Base-by-base conservation (phyloP, 164 flowering plant genomes). In the Magnolia officinalis region DNA sequence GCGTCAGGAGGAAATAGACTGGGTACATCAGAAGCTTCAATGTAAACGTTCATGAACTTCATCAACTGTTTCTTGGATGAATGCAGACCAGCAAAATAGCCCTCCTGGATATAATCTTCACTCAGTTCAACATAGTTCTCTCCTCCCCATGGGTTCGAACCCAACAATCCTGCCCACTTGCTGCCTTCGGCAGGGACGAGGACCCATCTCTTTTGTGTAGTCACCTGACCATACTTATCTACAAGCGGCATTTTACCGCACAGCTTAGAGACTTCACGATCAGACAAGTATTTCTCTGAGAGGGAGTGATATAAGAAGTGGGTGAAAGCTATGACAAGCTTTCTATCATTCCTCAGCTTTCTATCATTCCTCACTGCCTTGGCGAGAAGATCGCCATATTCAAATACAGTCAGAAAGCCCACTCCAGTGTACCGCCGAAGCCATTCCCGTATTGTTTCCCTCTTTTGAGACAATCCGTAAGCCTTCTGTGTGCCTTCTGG, bases 121-220 rank as follows among this genome's bases (percentile, higher is more conserved):
- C 82, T 80, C 10, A 91, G 80, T 78, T 87, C 90, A 26, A 90
- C 64, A 68, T 81, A 89, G 14, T 80, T 78, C 20, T 83, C 79
- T 31, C 65, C 52, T 37, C 29, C 63, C 96, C 94, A 90, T 9
- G 90, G 91, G 77, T 91, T 89, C 59, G 88, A 83, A 72, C 79
- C 87, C 71, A 89, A 67, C 78, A 90, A 71, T 21, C 66, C 67
- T 7, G 80, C 82, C 96, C 94, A 91, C 52, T 84, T 87, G 77
- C 94, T 90, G 61, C 81, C 90, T 58, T 77, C 82, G 7, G 90
- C 89, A 52, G 96, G 91, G 14, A 91, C 90, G 76, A 89, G 90
- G 78, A 91, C 82, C 20, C 84, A 84, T 13, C 64, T 78, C 65
- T 83, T 49, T 1, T 0, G 6, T 18, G 51, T 75, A 26, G 23